Conservation (phyloP, 306 rosid genomes). For the Cucumis melo region DNA sequence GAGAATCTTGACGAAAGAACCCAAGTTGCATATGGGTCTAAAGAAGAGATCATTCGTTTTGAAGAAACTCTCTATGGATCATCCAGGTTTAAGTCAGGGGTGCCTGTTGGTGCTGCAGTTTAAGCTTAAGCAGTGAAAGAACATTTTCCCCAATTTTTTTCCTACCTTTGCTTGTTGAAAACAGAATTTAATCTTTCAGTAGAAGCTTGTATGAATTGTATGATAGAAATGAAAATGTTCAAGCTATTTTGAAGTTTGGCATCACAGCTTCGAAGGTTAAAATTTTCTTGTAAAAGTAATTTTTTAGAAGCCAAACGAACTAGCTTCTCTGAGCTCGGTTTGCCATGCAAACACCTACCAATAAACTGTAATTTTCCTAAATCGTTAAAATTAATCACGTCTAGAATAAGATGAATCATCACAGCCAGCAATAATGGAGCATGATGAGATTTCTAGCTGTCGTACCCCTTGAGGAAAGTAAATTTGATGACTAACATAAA, state of each 20-base stretch:
- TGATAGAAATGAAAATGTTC: slow-evolving; percentile 2
- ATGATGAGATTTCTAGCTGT: background rate
- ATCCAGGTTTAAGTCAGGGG: slow-evolving; percentile 85
- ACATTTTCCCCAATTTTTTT: background rate
- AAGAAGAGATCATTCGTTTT: slow-evolving; percentile 79
- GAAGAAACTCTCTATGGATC: slow-evolving; percentile 91
- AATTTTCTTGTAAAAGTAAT: background rate
- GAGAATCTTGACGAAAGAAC: slow-evolving; percentile 69
- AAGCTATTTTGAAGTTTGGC: slow-evolving; percentile 2
- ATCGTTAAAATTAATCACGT: background rate
- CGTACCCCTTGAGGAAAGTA: background rate
- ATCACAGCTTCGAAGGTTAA: background rate
- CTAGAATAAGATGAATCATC: background rate
- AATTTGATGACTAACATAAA: background rate
- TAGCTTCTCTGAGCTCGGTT: background rate
- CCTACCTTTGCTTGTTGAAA: background rate
- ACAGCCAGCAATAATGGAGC: background rate
- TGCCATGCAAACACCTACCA: background rate
- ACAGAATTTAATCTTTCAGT: slow-evolving; percentile 1
- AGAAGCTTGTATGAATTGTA: slow-evolving; percentile 8
- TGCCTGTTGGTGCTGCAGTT: slow-evolving; percentile 79
- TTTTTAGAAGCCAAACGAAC: background rate
- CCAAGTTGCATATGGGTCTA: slow-evolving; percentile 95
- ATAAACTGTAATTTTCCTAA: background rate
- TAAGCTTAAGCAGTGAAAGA: slow-evolving; percentile 29